A percentile compares a stretch with the other conserved stretches of the same genome.
Conservation (phyloP, 805 yeast genomes). For the Saccharomycopsis vini region DNA sequence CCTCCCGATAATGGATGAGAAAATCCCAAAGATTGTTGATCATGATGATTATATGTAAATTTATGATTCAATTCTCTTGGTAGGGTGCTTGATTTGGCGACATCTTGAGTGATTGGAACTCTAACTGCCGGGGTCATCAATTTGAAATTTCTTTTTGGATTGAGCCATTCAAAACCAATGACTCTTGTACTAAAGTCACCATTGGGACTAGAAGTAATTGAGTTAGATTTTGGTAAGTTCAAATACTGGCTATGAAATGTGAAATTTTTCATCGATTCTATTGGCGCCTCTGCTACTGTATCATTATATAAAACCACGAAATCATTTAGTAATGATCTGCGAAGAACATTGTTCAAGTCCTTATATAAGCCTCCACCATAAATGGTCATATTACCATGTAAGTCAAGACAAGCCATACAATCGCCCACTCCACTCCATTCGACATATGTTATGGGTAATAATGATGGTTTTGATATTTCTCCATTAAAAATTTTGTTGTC, state of each 20-base stretch:
- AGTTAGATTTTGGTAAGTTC: no score
- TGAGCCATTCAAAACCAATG: conserved; percentile 63
- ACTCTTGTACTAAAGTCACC: conserved; percentile 21
- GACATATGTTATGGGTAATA: conserved; percentile 29
- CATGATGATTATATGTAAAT: conserved; percentile 50
- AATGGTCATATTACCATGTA: conserved; percentile 55
- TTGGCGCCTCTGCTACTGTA: conserved; percentile 17
- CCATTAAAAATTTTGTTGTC: no score
- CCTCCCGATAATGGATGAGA: conserved; percentile 59
- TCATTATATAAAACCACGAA: conserved; percentile 30
- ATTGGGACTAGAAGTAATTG: background rate
- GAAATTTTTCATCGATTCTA: no score
- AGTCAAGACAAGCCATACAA: conserved; percentile 75
- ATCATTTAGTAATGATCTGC: conserved; percentile 22
- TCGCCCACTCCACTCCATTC: conserved; percentile 74
- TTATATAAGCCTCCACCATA: conserved; percentile 41
- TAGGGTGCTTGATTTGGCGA: conserved; percentile 2
- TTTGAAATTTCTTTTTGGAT: conserved; percentile 57
- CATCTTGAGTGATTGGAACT: conserved; percentile 21
- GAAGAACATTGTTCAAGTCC: conserved; percentile 18
- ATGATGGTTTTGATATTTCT: conserved; percentile 19
- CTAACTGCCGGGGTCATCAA: conserved; percentile 50
- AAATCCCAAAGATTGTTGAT: conserved; percentile 50
- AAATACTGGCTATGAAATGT: no score
- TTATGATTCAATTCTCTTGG: conserved; percentile 26